Evolutionary conservation across 2,329 filamentous ascomycete genomes (phyloP).

Genomic region (Dothistroma pini): DNA sequence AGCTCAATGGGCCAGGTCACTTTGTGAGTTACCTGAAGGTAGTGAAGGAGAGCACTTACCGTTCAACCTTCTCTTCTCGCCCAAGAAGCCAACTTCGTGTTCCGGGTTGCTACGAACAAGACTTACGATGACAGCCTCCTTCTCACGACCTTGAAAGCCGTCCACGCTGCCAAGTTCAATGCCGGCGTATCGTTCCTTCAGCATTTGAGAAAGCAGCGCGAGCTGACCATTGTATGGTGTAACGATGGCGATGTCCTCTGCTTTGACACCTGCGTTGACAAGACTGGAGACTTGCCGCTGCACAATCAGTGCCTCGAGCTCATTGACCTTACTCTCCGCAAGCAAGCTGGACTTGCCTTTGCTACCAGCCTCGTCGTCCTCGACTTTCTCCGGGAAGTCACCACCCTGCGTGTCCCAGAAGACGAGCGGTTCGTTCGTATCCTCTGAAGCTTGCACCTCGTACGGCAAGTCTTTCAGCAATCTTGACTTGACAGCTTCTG

Average conservation of each 20-base stretch:
- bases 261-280: slow-evolving; percentile 71
- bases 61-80: slow-evolving; percentile 86
- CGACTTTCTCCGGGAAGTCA: slow-evolving; percentile 68
- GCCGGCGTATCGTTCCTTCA: slow-evolving; percentile 77
- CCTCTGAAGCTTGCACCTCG: slow-evolving; percentile 72
- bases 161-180: slow-evolving; percentile 96
- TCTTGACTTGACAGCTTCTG: slow-evolving; percentile 69
- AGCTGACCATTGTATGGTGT: slow-evolving; percentile 97
- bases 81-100: slow-evolving; percentile 87
- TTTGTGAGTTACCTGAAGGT: neutral
- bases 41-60: slow-evolving; percentile 53
- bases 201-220: slow-evolving; percentile 66
- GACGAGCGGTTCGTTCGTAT: slow-evolving; percentile 81
- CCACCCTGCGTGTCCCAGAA: slow-evolving; percentile 97
- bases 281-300: slow-evolving; percentile 71
- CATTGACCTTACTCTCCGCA: slow-evolving; percentile 84
- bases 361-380: slow-evolving; percentile 62
- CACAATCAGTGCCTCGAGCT: slow-evolving; percentile 81
- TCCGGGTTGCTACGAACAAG: slow-evolving; percentile 88
- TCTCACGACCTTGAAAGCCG: slow-evolving; percentile 95
- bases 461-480: slow-evolving; percentile 76
- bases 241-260: slow-evolving; percentile 86
- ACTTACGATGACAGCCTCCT: slow-evolving; percentile 89
- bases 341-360: slow-evolving; percentile 52
- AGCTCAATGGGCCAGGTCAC: neutral